Evolutionary conservation across 106 monocot species (phyloP), one percentile per base, ranked within the genome.

Genomic region (Gastrodia elata): DNA sequence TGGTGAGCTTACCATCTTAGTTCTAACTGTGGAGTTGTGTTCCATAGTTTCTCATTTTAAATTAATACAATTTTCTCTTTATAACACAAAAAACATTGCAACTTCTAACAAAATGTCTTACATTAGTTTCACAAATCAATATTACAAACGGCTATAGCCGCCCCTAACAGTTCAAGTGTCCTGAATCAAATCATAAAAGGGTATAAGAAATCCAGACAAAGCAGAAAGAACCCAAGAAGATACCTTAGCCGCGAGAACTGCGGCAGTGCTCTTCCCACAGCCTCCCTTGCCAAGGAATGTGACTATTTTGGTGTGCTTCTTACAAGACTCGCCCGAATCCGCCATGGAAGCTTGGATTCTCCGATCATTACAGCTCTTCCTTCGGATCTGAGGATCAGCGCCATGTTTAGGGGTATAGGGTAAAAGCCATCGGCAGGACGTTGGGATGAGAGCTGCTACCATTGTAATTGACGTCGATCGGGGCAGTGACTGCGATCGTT

Each of bases 271-370:
- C 87, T 89, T 96, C 16, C 95, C 95, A 25, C 92, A 87, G 25
- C 92, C 92, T 38, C 95, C 95, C 73, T 96, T 96, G 20, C 95
- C 95, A 41, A 96, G 56, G 80, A 96, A 96, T 30, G 95, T 96
- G 64, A 96, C 89, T 65, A 96, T 82, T 77, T 78, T 87, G 39
- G 92, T 78, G 27, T 84, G 44, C 49, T 77, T 75, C 38, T 8
- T 73, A 11, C 64, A 18, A 67, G 77, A 75, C 61, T 64, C 78
- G 38, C 20, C 39, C 5, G 77, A 75, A 41, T 26, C 68, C 68
- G 77, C 82, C 72, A 78, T 74, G 10, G 68, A 14, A 52, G 76
- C 59, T 75, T 25, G 69, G 35, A 39, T 72, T 26, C 81, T 68
- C 72, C 83, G 48, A 10, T 61, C 72, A 35, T 38, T 59, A 44